Conservation (phyloP, 768 basidiomycete species). For the Daedalea quercina region DNA sequence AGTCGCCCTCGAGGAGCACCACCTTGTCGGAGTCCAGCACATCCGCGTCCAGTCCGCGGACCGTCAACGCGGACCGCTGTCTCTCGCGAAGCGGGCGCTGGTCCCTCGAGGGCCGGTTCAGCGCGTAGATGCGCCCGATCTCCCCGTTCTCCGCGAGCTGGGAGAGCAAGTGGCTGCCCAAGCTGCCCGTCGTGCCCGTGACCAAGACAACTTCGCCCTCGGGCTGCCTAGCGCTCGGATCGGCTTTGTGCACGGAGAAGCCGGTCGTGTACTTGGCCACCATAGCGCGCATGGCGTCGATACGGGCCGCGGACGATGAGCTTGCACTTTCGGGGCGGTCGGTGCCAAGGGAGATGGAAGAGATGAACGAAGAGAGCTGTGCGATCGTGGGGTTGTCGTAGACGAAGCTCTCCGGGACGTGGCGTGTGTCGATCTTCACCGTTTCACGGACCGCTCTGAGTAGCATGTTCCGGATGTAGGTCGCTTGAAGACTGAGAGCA, state of each 20-base stretch:
- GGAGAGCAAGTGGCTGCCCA: slow-evolving; percentile 23
- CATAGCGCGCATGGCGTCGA: slow-evolving; percentile 27
- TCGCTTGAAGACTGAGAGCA: slow-evolving; percentile 19
- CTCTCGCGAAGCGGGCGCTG: slow-evolving; percentile 4
- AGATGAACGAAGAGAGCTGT: background rate
- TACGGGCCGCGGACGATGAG: slow-evolving; percentile 20
- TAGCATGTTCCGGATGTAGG: slow-evolving; percentile 26
- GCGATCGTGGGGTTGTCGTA: background rate
- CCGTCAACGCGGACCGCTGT: slow-evolving; percentile 11
- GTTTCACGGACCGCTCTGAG: slow-evolving; percentile 17
- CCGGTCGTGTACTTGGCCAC: slow-evolving; percentile 32
- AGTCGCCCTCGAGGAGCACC: slow-evolving; percentile 14
- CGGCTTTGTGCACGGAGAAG: slow-evolving; percentile 1
- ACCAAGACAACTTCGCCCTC: slow-evolving; percentile 21
- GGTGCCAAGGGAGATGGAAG: background rate
- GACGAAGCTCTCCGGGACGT: background rate
- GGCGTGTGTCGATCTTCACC: background rate
- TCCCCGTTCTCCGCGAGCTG: slow-evolving; percentile 12
- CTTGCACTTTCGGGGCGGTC: background rate
- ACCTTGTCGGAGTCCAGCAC: slow-evolving; percentile 12
- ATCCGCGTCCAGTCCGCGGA: slow-evolving; percentile 11
- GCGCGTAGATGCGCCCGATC: slow-evolving; percentile 18
- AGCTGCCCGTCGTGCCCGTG: slow-evolving; percentile 27
- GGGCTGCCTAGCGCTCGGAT: background rate
- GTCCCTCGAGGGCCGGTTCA: slow-evolving; percentile 16